Evolutionary conservation across 2,329 filamentous ascomycete species (phyloP).

Genomic region (Capronia americana): DNA sequence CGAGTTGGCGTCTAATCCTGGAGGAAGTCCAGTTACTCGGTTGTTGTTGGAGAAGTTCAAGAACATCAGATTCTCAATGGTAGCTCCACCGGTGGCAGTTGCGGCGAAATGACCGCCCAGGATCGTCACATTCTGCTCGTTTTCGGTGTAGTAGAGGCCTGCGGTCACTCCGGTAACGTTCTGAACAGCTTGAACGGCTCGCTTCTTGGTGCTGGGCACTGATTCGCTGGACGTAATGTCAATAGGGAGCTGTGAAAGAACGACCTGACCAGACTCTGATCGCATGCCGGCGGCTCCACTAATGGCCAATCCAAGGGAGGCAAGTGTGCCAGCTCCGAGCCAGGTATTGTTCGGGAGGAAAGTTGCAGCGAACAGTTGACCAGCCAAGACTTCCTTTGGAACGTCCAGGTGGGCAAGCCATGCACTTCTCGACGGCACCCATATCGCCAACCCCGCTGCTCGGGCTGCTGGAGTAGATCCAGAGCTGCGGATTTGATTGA

Average conservation of each 20-base stretch:
- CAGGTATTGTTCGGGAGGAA: conserved; percentile 64
- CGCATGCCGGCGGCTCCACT: conserved; percentile 73
- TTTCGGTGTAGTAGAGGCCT: conserved; percentile 76
- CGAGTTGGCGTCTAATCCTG: conserved; percentile 72
- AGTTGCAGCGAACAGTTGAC: conserved; percentile 74
- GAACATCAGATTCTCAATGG: conserved; percentile 79
- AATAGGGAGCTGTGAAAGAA: conserved; percentile 54
- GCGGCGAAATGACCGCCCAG: conserved; percentile 86
- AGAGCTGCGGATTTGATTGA: conserved; percentile 74
- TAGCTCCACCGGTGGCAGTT: conserved; percentile 69
- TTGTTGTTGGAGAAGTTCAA: conserved; percentile 76
- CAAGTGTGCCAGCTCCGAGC: conserved; percentile 83
- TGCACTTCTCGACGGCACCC: conserved; percentile 83
- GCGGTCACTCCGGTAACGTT: conserved; percentile 64
- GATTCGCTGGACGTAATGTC: conserved; percentile 51
- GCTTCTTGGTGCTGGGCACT: conserved; percentile 37
- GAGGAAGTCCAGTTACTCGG: conserved; percentile 71
- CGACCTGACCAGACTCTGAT: conserved; percentile 44
- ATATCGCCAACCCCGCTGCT: conserved; percentile 82
- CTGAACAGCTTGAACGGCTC: conserved; percentile 44
- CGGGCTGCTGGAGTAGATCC: conserved; percentile 65
- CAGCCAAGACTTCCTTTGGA: conserved; percentile 70
- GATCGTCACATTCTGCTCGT: conserved; percentile 79
- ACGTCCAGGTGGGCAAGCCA: conserved; percentile 80
- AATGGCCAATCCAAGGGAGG: conserved; percentile 74